phyloP scores from a whole-genome alignment of 2,329 filamentous ascomycete genomes.

The Ascochyta clinopodiicola region DNA sequence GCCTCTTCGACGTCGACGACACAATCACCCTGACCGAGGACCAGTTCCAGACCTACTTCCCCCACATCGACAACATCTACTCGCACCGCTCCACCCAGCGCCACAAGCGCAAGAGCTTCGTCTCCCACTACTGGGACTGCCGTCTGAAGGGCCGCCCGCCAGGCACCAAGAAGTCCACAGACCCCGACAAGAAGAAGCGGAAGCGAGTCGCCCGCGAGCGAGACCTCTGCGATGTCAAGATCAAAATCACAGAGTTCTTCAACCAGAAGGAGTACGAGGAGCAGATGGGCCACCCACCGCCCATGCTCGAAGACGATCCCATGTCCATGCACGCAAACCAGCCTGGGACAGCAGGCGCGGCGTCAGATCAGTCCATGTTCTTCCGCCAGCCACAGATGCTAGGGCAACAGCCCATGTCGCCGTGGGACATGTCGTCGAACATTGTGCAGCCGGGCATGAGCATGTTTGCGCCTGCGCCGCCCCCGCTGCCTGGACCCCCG shows the following conservation, averaged over 20 bases:
- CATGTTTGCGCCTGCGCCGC: slow-evolving; percentile 21
- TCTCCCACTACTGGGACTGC: slow-evolving; percentile 86
- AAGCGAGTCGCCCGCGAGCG: slow-evolving; percentile 77
- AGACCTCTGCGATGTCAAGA: slow-evolving; percentile 85
- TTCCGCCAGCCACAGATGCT: slow-evolving; percentile 28
- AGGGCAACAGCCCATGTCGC: slow-evolving; percentile 21
- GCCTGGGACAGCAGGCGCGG: slow-evolving; percentile 3
- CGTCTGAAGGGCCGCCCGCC: slow-evolving; percentile 79
- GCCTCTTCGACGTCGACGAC: slow-evolving; percentile 77
- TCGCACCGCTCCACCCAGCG: slow-evolving; percentile 81
- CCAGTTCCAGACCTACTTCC: slow-evolving; percentile 82
- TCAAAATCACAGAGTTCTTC: slow-evolving; percentile 83
- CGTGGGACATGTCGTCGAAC: slow-evolving; percentile 37
- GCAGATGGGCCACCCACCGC: slow-evolving; percentile 39
- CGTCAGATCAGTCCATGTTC: slow-evolving; percentile 27
- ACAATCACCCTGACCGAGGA: slow-evolving; percentile 75
- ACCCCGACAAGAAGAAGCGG: slow-evolving; percentile 82
- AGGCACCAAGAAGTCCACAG: slow-evolving; percentile 78
- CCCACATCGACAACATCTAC: slow-evolving; percentile 84
- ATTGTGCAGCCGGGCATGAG: slow-evolving; percentile 22
- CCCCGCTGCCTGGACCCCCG: slow-evolving; percentile 7
- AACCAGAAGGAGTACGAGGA: slow-evolving; percentile 56
- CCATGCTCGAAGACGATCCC: slow-evolving; percentile 20
- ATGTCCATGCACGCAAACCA: slow-evolving; percentile 12
- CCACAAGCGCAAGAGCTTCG: slow-evolving; percentile 82